These are phyloP conservation scores for Poronia punctata DNA, from an alignment of 495 filamentous ascomycete species.

Conservation along the genomic window DNA sequence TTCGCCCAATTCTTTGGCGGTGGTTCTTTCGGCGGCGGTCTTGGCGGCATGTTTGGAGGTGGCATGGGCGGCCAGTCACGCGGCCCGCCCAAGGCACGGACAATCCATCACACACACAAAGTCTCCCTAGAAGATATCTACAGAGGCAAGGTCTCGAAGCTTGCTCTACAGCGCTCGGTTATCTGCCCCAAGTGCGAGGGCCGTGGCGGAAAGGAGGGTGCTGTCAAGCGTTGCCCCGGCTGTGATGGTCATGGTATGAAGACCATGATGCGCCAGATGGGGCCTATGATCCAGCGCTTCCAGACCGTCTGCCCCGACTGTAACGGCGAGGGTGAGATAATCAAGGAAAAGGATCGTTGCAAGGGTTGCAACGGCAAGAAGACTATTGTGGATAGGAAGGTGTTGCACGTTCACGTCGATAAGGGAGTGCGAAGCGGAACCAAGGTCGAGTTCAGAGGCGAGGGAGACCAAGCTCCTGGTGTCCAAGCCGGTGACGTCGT, in stretches of 20 bases:
- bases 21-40: conserved; percentile 65
- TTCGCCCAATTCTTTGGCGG: conserved; percentile 96
- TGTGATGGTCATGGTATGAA: conserved; percentile 97
- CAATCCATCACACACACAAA: conserved; percentile 96
- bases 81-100: conserved; percentile 88
- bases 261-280: conserved; percentile 99
- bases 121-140: conserved; percentile 98
- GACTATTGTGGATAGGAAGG: conserved; percentile 93
- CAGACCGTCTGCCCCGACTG: conserved; percentile 99
- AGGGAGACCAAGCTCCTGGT: conserved; percentile 94
- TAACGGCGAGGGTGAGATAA: conserved; percentile 91
- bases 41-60: conserved; percentile 75
- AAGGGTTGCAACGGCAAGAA: conserved; percentile 94
- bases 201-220: conserved; percentile 93
- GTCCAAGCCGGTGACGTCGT: conserved; percentile 89
- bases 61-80: conserved; percentile 75
- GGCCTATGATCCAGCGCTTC: conserved; percentile 99
- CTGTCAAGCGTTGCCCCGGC: conserved; percentile 81
- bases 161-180: conserved; percentile 94
- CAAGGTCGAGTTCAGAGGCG: conserved; percentile 92
- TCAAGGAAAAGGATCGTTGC: conserved; percentile 93
- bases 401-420: conserved; percentile 96
- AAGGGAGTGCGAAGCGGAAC: conserved; percentile 86
- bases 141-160: conserved; percentile 92
- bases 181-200: conserved; percentile 95